Evolutionary conservation across 306 rosid genomes (phyloP), one percentile per base, ranked within the genome.

Genomic region (Pyrus betulifolia): DNA sequence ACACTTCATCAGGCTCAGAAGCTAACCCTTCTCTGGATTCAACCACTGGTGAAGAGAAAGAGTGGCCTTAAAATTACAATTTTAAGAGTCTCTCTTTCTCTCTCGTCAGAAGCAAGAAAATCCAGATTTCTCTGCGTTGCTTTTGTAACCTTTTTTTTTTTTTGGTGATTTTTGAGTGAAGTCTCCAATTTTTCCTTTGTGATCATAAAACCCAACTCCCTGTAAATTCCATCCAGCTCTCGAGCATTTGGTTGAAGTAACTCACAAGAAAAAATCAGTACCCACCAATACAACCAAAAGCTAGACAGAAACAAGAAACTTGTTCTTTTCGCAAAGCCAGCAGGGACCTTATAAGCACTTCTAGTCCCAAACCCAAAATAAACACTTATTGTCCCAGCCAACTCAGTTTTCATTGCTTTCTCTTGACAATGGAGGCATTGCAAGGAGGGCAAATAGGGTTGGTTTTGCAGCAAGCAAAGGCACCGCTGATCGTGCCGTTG

Each of bases 261-360:
- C 87, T 77, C 88, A 83, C 42, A 93, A 91, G 98, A 83, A 89
- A 83, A 84, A 85, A 78, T 78, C 86, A 85, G 59, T 74, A 4
- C 28, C 38, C 38, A 19, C 1, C 45, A 55, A 51, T 70, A 58
- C 59, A 25, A 44, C 38, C 8, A 65, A n/a, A 74, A 84, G 81
- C 75, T 12, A 80, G 42, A 22, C 10, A 4, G 3, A 59, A 25
- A 19, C 62, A 74, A 66, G 49, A 74, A 74, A 65, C 92, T 91
- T 88, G 86, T 80, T 74, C 88, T 85, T 86, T 84, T 86, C 84
- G 89, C 96, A 90, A 88, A 85, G 79, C 85, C 81, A 74, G 69
- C 25, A 3, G 35, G 11, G 57, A 23, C 22, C 58, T 44, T 38
- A 75, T 78, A 78, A 60, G 69, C 69, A 64, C 45, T 64, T 64